Percentiles rank a stretch among this genome's conserved stretches.
Conservation (phyloP, 257 asterid genomes). For the Nicotiana paniculata region DNA sequence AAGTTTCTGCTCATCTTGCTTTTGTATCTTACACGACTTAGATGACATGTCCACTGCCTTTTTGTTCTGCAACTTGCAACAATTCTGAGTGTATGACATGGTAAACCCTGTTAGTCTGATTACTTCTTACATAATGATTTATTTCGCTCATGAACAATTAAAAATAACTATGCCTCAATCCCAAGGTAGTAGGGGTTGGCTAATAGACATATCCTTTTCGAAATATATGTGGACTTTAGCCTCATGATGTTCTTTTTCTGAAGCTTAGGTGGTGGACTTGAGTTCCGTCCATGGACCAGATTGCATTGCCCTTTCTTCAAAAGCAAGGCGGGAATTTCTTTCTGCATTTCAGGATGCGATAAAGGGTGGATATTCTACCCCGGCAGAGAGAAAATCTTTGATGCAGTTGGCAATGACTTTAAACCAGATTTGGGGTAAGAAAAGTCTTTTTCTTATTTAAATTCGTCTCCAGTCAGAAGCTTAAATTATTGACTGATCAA, state of each 20-base stretch:
- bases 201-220: background rate
- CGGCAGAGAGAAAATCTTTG: conserved; percentile 60
- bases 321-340: conserved; percentile 57
- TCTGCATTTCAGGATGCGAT: conserved; percentile 60
- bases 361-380: conserved; percentile 36
- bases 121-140: background rate
- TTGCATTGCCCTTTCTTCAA: conserved; percentile 42
- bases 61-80: background rate
- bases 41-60: conserved; percentile 1
- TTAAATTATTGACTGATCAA: background rate
- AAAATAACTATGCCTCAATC: too few relatives aligned
- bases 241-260: conserved; percentile 4
- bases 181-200: background rate
- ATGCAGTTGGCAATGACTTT: conserved; percentile 50
- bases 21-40: background rate
- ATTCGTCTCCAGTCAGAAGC: background rate
- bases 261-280: conserved; percentile 64
- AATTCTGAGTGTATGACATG: background rate
- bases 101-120: background rate
- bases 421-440: conserved; percentile 78
- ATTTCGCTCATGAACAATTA: background rate
- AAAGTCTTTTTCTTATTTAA: background rate
- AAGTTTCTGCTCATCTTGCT: background rate
- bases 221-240: background rate
- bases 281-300: conserved; percentile 52